These are phyloP conservation scores for Aureobasidium musti DNA, from an alignment of 2,329 filamentous ascomycete genomes.

Conservation along the genomic window DNA sequence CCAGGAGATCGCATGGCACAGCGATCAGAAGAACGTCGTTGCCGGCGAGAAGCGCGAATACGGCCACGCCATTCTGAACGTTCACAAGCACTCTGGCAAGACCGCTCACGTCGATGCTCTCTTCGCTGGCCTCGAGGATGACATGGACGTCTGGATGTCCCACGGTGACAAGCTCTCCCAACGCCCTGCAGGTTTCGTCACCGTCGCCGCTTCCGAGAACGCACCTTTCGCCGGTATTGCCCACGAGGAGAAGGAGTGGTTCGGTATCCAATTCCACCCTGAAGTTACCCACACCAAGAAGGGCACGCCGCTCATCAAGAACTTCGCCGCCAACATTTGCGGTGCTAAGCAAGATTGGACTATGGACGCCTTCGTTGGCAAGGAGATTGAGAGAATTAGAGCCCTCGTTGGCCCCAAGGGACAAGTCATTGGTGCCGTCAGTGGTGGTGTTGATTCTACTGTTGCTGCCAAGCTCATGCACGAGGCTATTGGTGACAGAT, in stretches of 20 bases:
- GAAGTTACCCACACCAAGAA: constrained; percentile 74
- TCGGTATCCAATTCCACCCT: constrained; percentile 86
- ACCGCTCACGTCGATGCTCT: constrained; percentile 70
- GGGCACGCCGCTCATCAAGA: constrained; percentile 71
- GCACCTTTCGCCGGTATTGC: constrained; percentile 79
- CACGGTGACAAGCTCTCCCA: constrained; percentile 82
- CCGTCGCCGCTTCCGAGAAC: constrained; percentile 74
- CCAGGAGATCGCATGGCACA: constrained; percentile 73
- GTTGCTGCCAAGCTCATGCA: constrained; percentile 85
- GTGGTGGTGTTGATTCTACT: constrained; percentile 85
- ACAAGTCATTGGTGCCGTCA: constrained; percentile 79
- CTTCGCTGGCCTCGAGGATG: constrained; percentile 72
- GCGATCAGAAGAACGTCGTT: constrained; percentile 65
- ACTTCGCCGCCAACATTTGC: constrained; percentile 85
- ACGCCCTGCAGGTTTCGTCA: constrained; percentile 71
- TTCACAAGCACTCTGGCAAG: constrained; percentile 58
- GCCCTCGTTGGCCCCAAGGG: constrained; percentile 76
- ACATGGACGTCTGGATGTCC: constrained; percentile 78
- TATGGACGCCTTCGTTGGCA: constrained; percentile 79
- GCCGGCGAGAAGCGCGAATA: constrained; percentile 70
- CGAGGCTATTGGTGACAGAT: constrained; percentile 81
- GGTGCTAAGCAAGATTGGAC: constrained; percentile 75
- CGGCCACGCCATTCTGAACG: constrained; percentile 67
- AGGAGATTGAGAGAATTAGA: constrained; percentile 79
- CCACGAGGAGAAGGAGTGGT: constrained; percentile 69